These are phyloP conservation scores for Dipodascopsis tothii DNA, from an alignment of 805 yeast species.

Conservation along the genomic window DNA sequence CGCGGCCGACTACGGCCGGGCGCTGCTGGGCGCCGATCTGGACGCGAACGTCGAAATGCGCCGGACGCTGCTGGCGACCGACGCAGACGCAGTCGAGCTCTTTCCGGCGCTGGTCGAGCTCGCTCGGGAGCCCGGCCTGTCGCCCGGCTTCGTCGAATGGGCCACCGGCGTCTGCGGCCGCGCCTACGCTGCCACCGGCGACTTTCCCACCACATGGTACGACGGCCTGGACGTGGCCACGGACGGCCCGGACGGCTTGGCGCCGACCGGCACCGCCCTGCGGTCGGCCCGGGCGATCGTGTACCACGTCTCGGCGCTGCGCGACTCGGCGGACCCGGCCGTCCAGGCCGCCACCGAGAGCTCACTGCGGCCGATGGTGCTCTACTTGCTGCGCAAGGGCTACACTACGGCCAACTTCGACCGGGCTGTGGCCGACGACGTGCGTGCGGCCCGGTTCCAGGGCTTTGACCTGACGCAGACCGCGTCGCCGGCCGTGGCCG, in stretches of 20 bases:
- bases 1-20: not conserved
- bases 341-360: conserved; percentile 3
- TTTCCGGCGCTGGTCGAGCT: conserved; percentile 4
- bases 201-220: conserved; percentile 1
- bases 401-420: not conserved
- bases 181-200: conserved; percentile 13
- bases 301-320: not conserved
- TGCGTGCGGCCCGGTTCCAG: not conserved
- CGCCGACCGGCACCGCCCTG: not conserved
- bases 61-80: not conserved
- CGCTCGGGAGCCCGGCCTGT: conserved; percentile 4
- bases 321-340: conserved; percentile 5
- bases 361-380: not conserved
- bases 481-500: too few relatives aligned
- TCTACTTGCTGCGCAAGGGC: not conserved
- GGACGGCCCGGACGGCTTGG: not conserved
- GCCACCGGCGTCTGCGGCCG: conserved; percentile 10
- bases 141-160: conserved; percentile 12
- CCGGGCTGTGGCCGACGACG: not conserved
- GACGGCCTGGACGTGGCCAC: conserved; percentile 1
- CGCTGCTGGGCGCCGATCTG: not conserved
- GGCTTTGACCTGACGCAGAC: not conserved
- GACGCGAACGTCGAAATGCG: not conserved
- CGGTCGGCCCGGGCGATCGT: not conserved
- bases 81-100: not conserved